Evolutionary conservation across 2,329 filamentous ascomycete genomes (phyloP), one percentile per base, ranked within the genome.

Genomic region (Trichoderma cornu-damae): DNA sequence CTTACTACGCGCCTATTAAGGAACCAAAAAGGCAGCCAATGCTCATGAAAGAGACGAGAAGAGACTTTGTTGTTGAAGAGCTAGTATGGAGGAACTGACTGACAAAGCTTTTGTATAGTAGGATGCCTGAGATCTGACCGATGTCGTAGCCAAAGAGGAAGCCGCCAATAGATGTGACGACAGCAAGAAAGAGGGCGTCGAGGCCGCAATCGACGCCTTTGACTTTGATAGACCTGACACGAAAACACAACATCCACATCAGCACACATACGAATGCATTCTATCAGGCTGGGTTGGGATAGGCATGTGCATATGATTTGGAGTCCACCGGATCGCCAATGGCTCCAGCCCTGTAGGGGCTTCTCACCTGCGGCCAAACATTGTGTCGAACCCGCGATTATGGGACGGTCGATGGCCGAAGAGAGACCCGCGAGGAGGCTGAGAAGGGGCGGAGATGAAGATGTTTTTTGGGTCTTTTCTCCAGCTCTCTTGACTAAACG

Each of bases 101-200:
- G 26, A 75, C 73, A 66, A 83, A 85, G 67, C 85, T 80, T 8
- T 67, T 58, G 65, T 80, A 80, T 16, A 77, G 67, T 8, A 79
- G 69, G 65, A 80, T 75, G 38, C 71, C 73, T 6, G 79, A 81
- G 52, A 84, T 83, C 64, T 83, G 80, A 61, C 81, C 83, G 8
- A 81, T 85, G 62, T 85, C 83, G 62, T 84, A 85, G 47, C 83
- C 83, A 67, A 84, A 85, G 60, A 86, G 76, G 68, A 83, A 83
- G 47, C 81, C 83, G 60, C 82, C 82, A 38, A 85, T 77, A 43
- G 78, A 80, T 42, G 81, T 82, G 40, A 79, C 73, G 32, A 77
- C 69, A 43, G 79, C 80, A 26, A 84, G 63, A 26, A 77, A 51
- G 59, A 77, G 61, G 22, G 74, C 62, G 60, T 76, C 73, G 22